Percentiles rank a stretch among this genome's conserved stretches.
Conservation (phyloP, 345 rosid species). For the Murraya koenigii region DNA sequence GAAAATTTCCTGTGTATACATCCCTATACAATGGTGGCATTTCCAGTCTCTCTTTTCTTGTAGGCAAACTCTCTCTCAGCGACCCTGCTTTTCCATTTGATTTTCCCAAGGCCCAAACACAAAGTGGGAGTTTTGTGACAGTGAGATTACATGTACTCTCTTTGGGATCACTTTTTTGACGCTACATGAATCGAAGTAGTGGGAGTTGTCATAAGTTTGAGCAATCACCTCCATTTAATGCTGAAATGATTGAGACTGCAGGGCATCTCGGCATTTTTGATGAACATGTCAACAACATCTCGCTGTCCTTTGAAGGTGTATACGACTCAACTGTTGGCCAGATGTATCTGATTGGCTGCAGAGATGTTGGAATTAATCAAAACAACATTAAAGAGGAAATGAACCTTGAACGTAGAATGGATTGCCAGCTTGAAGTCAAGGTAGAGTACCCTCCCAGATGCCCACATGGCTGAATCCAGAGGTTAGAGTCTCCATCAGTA, state of each 20-base stretch:
- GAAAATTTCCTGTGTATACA: not conserved
- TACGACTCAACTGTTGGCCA: not conserved
- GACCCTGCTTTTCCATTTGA: not conserved
- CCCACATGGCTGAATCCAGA: not conserved
- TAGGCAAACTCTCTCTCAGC: not conserved
- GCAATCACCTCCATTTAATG: not conserved
- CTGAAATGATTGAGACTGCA: not conserved
- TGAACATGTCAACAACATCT: not conserved
- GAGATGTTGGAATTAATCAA: not conserved
- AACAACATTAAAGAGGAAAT: not conserved
- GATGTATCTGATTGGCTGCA: conserved; percentile 5
- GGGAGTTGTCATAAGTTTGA: too few species aligned
- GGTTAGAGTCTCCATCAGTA: not conserved
- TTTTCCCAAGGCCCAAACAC: not conserved
- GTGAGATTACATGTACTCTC: not conserved
- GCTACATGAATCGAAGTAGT: not conserved
- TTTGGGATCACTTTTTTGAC: not conserved
- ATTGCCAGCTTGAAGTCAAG: not conserved
- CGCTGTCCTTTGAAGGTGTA: not conserved
- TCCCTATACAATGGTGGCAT: not conserved
- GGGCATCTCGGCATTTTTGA: not conserved
- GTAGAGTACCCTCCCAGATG: not conserved
- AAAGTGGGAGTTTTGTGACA: not conserved
- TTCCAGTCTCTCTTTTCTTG: not conserved
- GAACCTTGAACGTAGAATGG: not conserved